Conservation (phyloP, 805 yeast genomes). For the Zygosaccharomyces rouxii region DNA sequence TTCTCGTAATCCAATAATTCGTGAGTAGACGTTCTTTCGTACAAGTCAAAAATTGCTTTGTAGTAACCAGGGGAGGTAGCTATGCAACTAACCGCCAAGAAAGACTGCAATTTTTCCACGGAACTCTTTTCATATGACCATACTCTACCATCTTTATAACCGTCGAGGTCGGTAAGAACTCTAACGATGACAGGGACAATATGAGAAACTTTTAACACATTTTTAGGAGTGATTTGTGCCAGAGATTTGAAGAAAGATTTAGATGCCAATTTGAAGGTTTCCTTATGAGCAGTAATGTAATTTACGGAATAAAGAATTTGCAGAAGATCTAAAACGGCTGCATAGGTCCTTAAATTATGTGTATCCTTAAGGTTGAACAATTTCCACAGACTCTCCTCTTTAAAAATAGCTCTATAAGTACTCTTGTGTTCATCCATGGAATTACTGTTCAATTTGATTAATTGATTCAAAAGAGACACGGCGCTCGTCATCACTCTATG, state of each 20-base stretch:
- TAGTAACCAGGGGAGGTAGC: conserved; percentile 52
- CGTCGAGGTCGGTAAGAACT: conserved; percentile 42
- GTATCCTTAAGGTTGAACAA: conserved; percentile 35
- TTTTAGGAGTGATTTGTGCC: conserved; percentile 32
- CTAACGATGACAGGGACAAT: conserved; percentile 47
- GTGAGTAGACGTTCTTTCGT: conserved; percentile 15
- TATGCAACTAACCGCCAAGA: conserved; percentile 51
- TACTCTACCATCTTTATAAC: conserved; percentile 44
- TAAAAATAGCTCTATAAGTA: conserved; percentile 36
- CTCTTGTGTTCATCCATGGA: conserved; percentile 22
- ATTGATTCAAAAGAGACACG: conserved; percentile 43
- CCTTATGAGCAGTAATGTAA: conserved; percentile 21
- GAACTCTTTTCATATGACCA: conserved; percentile 53
- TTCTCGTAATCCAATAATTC: conserved; percentile 18
- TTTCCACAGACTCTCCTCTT: conserved; percentile 44
- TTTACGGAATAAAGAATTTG: conserved; percentile 28
- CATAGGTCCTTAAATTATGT: conserved; percentile 41
- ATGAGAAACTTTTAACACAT: conserved; percentile 42
- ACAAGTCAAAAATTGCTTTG: conserved; percentile 22
- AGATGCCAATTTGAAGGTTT: conserved; percentile 32
- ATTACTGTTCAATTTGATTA: conserved; percentile 15
- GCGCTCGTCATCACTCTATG: conserved; percentile 51
- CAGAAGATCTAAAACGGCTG: conserved; percentile 39
- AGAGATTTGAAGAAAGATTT: conserved; percentile 35
- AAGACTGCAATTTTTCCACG: conserved; percentile 41